Evolutionary conservation across 164 flowering plant genomes (phyloP).

Genomic region (Echeveria elegans): DNA sequence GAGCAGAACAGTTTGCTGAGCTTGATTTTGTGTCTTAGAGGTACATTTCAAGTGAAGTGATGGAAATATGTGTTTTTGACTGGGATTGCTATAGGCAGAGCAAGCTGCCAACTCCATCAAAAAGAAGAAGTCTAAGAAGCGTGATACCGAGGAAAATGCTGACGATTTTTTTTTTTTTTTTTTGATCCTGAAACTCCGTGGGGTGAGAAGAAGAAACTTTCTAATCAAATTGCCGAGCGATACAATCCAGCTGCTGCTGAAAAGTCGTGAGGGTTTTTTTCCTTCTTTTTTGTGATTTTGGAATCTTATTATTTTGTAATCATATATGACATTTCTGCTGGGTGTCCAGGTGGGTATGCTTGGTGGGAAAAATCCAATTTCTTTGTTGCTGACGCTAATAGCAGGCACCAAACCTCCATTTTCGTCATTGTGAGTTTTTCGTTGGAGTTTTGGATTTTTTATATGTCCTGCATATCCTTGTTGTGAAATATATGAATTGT

Average conservation of each 20-base stretch:
- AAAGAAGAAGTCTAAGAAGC: constrained; percentile 45
- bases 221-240: constrained; percentile 75
- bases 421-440: constrained; percentile 65
- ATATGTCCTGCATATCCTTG: too few relatives aligned
- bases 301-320: too few relatives aligned
- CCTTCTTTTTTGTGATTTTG: neutral
- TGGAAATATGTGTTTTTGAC: too few relatives aligned
- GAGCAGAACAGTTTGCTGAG: too few relatives aligned
- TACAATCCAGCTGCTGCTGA: constrained; percentile 79
- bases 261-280: constrained; percentile 49
- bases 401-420: constrained; percentile 83
- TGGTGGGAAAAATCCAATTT: constrained; percentile 92
- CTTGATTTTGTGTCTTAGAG: too few relatives aligned
- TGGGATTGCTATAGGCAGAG: too few relatives aligned
- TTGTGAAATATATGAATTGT: too few relatives aligned
- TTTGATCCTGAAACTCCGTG: constrained; percentile 68
- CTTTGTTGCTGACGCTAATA: constrained; percentile 71
- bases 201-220: constrained; percentile 80
- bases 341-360: constrained; percentile 67
- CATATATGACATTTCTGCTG: too few relatives aligned
- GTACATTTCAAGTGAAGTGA: too few relatives aligned
- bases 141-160: constrained; percentile 53
- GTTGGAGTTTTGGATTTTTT: too few relatives aligned
- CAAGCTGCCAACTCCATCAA: constrained; percentile 44
- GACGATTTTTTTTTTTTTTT: too few relatives aligned